Evolutionary conservation across 495 filamentous ascomycete species (phyloP).

Genomic region (Neurospora sp.): DNA sequence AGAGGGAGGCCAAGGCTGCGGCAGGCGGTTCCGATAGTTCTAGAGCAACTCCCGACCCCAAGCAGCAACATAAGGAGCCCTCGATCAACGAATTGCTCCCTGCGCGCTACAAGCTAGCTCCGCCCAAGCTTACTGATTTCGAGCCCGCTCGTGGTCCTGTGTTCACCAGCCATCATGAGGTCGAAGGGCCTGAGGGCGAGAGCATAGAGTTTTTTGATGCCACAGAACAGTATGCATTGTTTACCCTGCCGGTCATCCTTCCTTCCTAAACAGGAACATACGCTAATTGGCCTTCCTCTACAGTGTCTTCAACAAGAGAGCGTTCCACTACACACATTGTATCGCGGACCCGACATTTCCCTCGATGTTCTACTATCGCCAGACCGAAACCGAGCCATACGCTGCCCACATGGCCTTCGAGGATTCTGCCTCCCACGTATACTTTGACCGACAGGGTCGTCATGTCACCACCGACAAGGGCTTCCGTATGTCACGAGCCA

Average conservation of each 20-base stretch:
- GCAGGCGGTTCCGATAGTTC: conserved; percentile 33
- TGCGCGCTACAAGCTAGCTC: conserved; percentile 47
- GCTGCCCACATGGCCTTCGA: conserved; percentile 79
- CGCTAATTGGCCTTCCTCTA: conserved; percentile 9
- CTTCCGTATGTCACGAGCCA: conserved; percentile 75
- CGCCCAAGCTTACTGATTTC: conserved; percentile 48
- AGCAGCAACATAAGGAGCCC: conserved; percentile 43
- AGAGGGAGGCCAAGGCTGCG: conserved; percentile 61
- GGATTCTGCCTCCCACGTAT: conserved; percentile 72
- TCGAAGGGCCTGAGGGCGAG: conserved; percentile 31
- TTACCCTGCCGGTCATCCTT: not conserved
- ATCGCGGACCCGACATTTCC: conserved; percentile 81
- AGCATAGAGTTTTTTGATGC: conserved; percentile 50
- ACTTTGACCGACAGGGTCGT: conserved; percentile 49
- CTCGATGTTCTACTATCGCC: conserved; percentile 79
- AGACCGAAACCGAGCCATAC: conserved; percentile 76
- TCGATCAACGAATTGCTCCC: conserved; percentile 34
- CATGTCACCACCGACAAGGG: conserved; percentile 70
- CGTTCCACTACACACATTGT: conserved; percentile 81
- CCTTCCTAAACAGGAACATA: not conserved
- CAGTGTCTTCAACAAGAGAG: conserved; percentile 83
- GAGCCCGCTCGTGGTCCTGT: conserved; percentile 46
- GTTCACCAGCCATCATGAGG: conserved; percentile 41
- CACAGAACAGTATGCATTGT: conserved; percentile 51
- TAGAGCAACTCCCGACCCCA: conserved; percentile 46